Evolutionary conservation across 345 rosid species (phyloP).

Genomic region (Leavenworthia alabamica): DNA sequence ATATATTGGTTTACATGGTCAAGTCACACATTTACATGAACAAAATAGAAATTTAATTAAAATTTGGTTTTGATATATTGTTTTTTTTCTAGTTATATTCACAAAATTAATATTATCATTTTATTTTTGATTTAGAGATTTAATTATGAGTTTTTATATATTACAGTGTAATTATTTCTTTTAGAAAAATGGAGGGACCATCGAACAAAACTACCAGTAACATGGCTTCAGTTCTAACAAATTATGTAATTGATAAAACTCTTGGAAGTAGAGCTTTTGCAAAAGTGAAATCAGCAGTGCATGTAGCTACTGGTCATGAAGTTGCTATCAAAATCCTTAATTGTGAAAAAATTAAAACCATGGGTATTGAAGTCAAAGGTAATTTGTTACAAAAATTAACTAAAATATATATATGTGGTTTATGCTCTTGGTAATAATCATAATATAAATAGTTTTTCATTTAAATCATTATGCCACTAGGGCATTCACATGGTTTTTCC

Average conservation of each 20-base stretch:
- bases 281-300: conserved; percentile 78
- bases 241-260: conserved; percentile 67
- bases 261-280: conserved; percentile 82
- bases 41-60: neutral
- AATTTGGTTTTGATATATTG: neutral
- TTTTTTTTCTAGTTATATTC: neutral
- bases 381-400: no score
- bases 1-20: neutral
- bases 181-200: conserved; percentile 40
- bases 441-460: no score
- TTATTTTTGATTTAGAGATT: neutral
- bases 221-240: conserved; percentile 36
- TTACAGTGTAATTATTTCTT: conserved; percentile 3
- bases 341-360: no score
- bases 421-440: no score
- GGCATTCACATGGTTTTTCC: no score
- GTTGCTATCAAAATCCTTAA: conserved; percentile 97
- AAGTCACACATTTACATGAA: neutral
- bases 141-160: neutral
- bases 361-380: no score
- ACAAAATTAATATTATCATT: neutral
- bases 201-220: conserved; percentile 34
- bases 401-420: no score
- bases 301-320: conserved; percentile 62
- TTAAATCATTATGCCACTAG: no score